Base-by-base conservation (phyloP, 2,329 filamentous ascomycete species). In the Parastagonospora nodorum region DNA sequence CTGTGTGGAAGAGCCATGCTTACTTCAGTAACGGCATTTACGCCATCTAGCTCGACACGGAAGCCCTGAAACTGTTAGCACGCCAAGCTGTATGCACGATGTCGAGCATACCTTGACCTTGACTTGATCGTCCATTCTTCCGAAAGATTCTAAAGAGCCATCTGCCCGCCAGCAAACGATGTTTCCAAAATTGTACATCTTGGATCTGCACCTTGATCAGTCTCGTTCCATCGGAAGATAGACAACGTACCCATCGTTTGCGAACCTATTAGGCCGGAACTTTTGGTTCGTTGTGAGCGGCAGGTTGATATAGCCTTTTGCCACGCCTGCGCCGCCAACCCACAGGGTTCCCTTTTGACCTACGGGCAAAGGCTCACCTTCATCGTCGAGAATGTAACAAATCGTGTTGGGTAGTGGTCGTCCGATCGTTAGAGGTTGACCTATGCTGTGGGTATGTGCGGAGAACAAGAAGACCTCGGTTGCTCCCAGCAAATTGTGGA, bases 161-260 rank as follows among this genome's bases (percentile, higher is more conserved):
- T 83, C 78, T 2, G 73, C 63, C 31, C 75, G 74, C 82, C 83
- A 85, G 9, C 75, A 74, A n/a, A 80, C 82, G 15, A 85, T 74
- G 57, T 86, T 83, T 6, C 83, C 84, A 2, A 84, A 85, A 59
- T 83, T 82, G 69, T 83, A 86, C 79, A 85, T 84, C 57, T 73
- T 74, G 2, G 63, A 68, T 2, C 67, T 70, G 24, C 4, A 2
- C 8, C 7, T 12, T 12, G 14, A 16, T 36, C 14, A 36, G 33
- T 24, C 33, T n/a, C 14, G 33, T 2, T 36, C 8, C 14, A 15
- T 14, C 6, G 9, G 33, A 15, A 36, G 16, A 15, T 15, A 19
- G 33, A 3, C n/a, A 36, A 53, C 66, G 47, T 69, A 83, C 80
- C 82, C 81, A 51, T 84, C 75, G 37, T 74, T 75, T 8, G 71